These are phyloP conservation scores for Podila clonocystis DNA, from an alignment of 192 early-diverging fungal genomes.

Conservation along the genomic window DNA sequence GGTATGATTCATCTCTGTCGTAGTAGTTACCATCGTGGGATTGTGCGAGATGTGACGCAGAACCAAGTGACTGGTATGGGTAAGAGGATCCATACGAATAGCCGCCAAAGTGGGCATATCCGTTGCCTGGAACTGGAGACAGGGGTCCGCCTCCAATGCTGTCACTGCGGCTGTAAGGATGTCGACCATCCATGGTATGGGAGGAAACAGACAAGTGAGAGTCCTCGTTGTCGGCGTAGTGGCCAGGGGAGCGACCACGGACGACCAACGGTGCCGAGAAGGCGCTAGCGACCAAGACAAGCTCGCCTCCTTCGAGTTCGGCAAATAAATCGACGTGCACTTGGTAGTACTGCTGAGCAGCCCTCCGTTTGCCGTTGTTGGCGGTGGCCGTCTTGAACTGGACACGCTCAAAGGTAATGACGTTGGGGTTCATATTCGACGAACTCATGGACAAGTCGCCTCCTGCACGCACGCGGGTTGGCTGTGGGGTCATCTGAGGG, in stretches of 20 bases:
- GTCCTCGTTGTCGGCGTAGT: conserved; percentile 81
- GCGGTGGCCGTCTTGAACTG: conserved; percentile 98
- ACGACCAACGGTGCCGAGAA: conserved; percentile 90
- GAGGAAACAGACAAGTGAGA: background rate
- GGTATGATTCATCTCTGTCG: conserved; percentile 35
- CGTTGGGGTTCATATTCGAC: conserved; percentile 53
- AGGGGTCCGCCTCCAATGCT: conserved; percentile 25
- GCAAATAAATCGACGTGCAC: conserved; percentile 83
- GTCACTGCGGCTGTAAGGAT: conserved; percentile 23
- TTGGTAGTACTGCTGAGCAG: conserved; percentile 95
- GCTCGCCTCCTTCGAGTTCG: conserved; percentile 67
- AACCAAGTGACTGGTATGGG: conserved; percentile 41
- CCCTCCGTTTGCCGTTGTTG: conserved; percentile 93
- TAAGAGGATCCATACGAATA: conserved; percentile 41
- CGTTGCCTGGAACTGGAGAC: conserved; percentile 11
- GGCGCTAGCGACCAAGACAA: conserved; percentile 69
- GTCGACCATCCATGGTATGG: background rate
- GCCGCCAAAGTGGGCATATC: conserved; percentile 32
- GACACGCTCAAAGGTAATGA: conserved; percentile 89
- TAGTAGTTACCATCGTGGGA: conserved; percentile 13
- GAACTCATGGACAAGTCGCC: conserved; percentile 60
- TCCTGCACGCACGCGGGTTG: conserved; percentile 64
- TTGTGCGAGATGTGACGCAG: conserved; percentile 44
- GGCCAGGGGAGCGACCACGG: conserved; percentile 92
- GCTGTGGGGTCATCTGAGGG: conserved; percentile 77